phyloP scores from a whole-genome alignment of 73 alveolate genomes.

The Durusdinium trenchii region DNA sequence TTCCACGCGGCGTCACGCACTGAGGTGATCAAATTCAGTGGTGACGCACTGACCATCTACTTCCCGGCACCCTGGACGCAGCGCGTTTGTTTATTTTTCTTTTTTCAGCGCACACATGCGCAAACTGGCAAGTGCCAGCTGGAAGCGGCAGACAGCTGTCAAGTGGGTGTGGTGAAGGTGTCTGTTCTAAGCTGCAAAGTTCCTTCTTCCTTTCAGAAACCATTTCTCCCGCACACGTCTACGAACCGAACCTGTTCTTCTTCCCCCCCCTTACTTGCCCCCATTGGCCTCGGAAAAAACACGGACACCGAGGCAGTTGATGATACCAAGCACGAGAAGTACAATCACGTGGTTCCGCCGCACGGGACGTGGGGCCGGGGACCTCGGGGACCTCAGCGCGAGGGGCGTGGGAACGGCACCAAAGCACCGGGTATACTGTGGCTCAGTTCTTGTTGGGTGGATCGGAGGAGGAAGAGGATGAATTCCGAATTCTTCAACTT shows the following conservation, averaged over 20 bases:
- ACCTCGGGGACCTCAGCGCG: not conserved
- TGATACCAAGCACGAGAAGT: conserved; percentile 92
- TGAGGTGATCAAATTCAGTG: conserved; percentile 98
- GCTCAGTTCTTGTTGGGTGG: too few species aligned
- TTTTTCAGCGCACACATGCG: not conserved
- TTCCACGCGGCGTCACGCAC: too few species aligned
- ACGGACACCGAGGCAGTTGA: conserved; percentile 96
- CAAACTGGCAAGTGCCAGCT: too few species aligned
- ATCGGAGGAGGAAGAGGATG: too few species aligned
- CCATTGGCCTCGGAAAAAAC: not conserved
- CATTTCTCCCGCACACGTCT: too few species aligned
- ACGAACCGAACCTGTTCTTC: not conserved
- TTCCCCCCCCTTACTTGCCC: not conserved
- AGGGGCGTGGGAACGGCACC: not conserved
- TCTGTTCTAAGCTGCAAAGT: too few species aligned
- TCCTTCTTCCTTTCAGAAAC: too few species aligned
- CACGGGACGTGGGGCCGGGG: conserved; percentile 78
- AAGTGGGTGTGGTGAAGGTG: too few species aligned
- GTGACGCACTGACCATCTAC: conserved; percentile 99
- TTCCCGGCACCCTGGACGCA: conserved; percentile 75
- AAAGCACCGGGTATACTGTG: too few species aligned
- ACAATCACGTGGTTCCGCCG: conserved; percentile 93
- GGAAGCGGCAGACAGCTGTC: too few species aligned
- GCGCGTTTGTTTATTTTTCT: not conserved
- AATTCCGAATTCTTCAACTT: too few species aligned